Evolutionary conservation across 2,329 filamentous ascomycete genomes (phyloP).

Genomic region (Claviceps spartinae): DNA sequence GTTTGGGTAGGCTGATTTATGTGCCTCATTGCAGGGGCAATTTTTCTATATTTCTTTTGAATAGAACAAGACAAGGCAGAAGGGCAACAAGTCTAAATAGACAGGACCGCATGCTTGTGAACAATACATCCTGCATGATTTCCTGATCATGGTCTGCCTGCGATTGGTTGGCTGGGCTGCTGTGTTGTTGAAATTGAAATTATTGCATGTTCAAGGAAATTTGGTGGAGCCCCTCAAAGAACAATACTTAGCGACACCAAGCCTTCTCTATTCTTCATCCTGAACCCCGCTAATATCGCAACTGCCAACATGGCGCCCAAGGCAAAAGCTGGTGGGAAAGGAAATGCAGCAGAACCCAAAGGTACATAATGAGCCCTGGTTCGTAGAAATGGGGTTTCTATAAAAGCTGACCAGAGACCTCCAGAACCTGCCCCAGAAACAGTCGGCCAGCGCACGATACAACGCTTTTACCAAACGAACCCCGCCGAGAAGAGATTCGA

Average conservation of each 20-base stretch:
- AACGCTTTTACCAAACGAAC: slow-evolving; percentile 36
- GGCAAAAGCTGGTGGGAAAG: slow-evolving; percentile 10
- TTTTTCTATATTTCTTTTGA: background rate
- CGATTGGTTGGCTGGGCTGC: background rate
- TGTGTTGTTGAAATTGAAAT: background rate
- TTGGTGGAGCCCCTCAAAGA: slow-evolving; percentile 5
- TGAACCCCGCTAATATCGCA: slow-evolving; percentile 9
- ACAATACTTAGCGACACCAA: slow-evolving; percentile 7
- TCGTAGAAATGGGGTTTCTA: background rate
- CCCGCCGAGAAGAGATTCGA: slow-evolving; percentile 33
- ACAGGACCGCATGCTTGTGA: too few relatives aligned
- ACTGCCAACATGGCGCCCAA: slow-evolving; percentile 13
- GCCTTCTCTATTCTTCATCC: slow-evolving; percentile 1
- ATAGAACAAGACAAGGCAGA: background rate
- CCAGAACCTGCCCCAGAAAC: slow-evolving; percentile 28
- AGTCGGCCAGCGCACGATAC: slow-evolving; percentile 32
- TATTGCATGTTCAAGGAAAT: background rate
- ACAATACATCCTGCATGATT: background rate
- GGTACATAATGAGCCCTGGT: slow-evolving; percentile 5
- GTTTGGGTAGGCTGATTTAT: background rate
- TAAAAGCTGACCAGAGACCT: slow-evolving; percentile 5
- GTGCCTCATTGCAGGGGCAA: background rate
- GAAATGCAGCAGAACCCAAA: slow-evolving; percentile 12
- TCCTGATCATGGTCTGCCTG: background rate
- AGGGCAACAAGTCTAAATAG: background rate